Evolutionary conservation across 441 rosid genomes (phyloP).

Genomic region (Gossypium gossypioides): DNA sequence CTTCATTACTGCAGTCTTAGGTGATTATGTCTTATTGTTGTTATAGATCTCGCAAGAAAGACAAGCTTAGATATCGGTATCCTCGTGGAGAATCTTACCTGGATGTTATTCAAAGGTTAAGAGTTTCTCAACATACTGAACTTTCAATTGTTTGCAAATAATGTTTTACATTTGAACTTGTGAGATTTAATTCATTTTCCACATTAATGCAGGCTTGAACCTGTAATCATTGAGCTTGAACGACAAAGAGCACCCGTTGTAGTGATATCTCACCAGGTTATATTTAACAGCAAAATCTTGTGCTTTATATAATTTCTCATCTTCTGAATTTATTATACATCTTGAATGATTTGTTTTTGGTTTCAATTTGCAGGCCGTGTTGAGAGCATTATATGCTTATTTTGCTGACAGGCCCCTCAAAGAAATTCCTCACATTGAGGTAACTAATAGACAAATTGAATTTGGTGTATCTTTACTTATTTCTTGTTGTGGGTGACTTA

Average conservation of each 20-base stretch:
- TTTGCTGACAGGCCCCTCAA: constrained; percentile 95
- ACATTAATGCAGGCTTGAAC: constrained; percentile 69
- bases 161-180: background rate
- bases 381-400: constrained; percentile 92
- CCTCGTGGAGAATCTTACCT: constrained; percentile 99
- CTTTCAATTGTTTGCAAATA: background rate
- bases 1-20: background rate
- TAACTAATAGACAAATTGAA: constrained; percentile 21
- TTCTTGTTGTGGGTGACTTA: background rate
- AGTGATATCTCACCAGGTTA: constrained; percentile 94
- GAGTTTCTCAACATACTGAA: background rate
- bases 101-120: constrained; percentile 95
- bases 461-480: background rate
- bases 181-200: constrained; percentile 10
- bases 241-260: constrained; percentile 97
- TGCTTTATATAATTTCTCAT: constrained; percentile 10
- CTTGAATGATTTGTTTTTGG: background rate
- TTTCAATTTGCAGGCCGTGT: constrained; percentile 59
- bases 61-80: constrained; percentile 87
- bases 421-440: constrained; percentile 98
- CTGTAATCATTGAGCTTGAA: constrained; percentile 93
- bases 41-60: constrained; percentile 75
- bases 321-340: background rate
- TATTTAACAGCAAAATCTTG: constrained; percentile 7
- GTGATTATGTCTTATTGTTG: constrained; percentile 3